These are phyloP conservation scores for Pseudogymnoascus sp. DNA, from an alignment of 2,329 filamentous ascomycete genomes.

Conservation along the genomic window DNA sequence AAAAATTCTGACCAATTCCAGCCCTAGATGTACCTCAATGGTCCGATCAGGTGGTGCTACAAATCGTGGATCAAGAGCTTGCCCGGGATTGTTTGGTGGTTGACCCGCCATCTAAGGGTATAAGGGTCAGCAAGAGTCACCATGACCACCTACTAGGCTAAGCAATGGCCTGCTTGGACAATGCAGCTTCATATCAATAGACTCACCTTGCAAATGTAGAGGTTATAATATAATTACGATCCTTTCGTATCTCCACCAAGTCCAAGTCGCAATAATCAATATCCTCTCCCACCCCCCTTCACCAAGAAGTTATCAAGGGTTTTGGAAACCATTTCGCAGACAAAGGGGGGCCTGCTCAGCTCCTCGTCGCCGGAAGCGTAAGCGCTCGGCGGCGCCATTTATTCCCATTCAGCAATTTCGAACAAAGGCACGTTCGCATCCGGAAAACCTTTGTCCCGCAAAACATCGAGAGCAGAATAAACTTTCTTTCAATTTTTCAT, in stretches of 20 bases:
- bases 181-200: not conserved
- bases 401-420: not conserved
- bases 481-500: not conserved
- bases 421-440: slow-evolving; percentile 1
- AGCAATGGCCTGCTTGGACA: too few species aligned
- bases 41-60: not conserved
- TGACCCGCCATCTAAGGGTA: not conserved
- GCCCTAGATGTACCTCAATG: not conserved
- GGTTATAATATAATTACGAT: not conserved
- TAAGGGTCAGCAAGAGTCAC: not conserved
- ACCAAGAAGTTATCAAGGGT: not conserved
- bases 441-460: not conserved
- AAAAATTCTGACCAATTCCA: not conserved
- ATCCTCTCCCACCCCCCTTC: not conserved
- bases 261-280: not conserved
- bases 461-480: not conserved
- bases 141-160: not conserved
- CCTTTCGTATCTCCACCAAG: not conserved
- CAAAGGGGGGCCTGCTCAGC: not conserved
- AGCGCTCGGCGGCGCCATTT: not conserved
- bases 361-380: not conserved
- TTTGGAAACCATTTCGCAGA: not conserved
- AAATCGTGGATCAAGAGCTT: not conserved
- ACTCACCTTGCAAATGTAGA: not conserved
- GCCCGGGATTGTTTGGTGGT: not conserved